phyloP scores from a whole-genome alignment of 257 asterid species.

The Penstemon barbatus region DNA sequence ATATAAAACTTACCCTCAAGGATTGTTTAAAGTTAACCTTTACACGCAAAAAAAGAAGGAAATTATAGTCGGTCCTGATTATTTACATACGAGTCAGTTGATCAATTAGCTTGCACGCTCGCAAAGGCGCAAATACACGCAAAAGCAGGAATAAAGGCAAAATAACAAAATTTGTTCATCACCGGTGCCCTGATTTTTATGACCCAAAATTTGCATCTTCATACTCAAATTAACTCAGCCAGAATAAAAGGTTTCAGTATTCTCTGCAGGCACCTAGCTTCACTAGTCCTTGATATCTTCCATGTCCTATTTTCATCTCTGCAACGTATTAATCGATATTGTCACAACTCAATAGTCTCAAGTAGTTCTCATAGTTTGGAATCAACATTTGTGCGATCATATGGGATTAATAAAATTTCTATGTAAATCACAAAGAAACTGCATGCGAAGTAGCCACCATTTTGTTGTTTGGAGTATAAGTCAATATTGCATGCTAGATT shows the following conservation, averaged over 20 bases:
- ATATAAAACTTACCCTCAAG: not conserved
- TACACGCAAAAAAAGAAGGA: not conserved
- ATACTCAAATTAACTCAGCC: constrained; percentile 4
- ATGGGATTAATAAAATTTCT: not conserved
- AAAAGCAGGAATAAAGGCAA: not conserved
- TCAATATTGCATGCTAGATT: not conserved
- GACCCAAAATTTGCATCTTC: constrained; percentile 21
- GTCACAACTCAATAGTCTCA: not conserved
- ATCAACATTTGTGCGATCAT: not conserved
- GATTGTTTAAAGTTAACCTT: not conserved
- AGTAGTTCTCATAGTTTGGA: not conserved
- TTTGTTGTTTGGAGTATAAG: not conserved
- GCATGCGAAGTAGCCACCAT: not conserved
- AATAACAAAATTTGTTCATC: constrained; percentile 13
- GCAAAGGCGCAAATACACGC: no score
- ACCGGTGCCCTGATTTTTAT: constrained; percentile 22
- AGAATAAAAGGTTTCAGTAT: constrained; percentile 14
- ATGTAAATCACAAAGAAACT: no score
- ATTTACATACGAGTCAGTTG: not conserved
- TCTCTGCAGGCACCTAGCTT: constrained; percentile 12
- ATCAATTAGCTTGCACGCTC: not conserved
- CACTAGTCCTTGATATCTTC: constrained; percentile 24
- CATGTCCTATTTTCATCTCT: constrained; percentile 37
- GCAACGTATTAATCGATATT: constrained; percentile 21
- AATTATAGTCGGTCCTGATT: constrained; percentile 13